These are phyloP conservation scores for Lathyrus aphaca DNA, from an alignment of 306 rosid genomes.

Conservation along the genomic window DNA sequence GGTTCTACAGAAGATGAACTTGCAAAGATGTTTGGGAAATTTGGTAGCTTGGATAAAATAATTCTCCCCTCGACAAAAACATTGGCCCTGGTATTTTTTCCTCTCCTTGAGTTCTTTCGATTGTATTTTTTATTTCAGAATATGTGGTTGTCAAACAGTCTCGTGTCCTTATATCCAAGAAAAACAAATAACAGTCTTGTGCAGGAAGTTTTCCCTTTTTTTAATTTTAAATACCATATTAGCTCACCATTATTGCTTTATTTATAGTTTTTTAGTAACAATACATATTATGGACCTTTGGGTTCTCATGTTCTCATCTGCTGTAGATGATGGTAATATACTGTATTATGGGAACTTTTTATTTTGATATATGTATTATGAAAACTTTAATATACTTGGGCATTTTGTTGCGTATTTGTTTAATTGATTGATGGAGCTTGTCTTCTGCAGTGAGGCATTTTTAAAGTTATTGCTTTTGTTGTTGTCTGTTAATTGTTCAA, in stretches of 20 bases:
- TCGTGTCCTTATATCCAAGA: not conserved
- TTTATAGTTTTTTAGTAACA: not conserved
- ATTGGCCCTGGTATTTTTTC: constrained; percentile 72
- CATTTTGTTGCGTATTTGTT: no score
- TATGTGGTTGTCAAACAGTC: constrained; percentile 5
- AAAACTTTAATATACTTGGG: no score
- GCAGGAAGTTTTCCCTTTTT: not conserved
- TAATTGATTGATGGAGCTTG: no score
- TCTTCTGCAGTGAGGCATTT: not conserved
- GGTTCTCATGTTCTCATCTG: no score
- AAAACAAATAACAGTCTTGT: constrained; percentile 12
- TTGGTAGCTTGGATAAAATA: constrained; percentile 87
- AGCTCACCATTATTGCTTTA: not conserved
- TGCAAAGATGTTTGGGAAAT: constrained; percentile 75
- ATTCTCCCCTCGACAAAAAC: constrained; percentile 86
- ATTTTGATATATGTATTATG: no score
- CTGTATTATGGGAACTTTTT: no score
- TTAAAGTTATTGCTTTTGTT: constrained; percentile 13
- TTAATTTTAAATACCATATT: not conserved
- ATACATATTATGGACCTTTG: not conserved
- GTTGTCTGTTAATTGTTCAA: not conserved
- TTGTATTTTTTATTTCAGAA: constrained; percentile 5
- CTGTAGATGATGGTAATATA: no score
- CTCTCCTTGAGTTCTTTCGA: constrained; percentile 13
- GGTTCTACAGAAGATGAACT: constrained; percentile 87